Evolutionary conservation across 805 yeast species (phyloP), one percentile per base, ranked within the genome.

Genomic region (Wickerhamiella brachini): DNA sequence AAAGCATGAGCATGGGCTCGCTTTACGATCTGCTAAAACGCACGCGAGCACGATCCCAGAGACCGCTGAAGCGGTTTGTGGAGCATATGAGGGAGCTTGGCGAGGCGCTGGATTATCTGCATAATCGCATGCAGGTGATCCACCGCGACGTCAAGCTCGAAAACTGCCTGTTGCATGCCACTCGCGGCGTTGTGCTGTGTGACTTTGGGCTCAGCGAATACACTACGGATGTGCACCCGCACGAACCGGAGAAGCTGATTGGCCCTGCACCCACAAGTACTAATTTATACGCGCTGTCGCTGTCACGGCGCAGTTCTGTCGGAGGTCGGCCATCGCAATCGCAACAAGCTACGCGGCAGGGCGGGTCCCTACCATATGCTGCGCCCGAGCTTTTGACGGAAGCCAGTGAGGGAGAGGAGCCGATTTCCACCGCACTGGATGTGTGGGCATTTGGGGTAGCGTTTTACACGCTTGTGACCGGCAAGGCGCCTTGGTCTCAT

Each of bases 291-390:
- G 20, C 46, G 13, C 34, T 4, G 9, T 23, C 37, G 37, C 2
- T 44, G 34, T 44, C 46, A 5, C 46, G 46, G 8, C 46, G 46
- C 20, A 23, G 29, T 9, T 44, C 46, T 17, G 24, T 44, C 12
- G 7, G 29, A 21, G 24, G 21, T 3, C 24, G 29, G 20, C 46
- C 20, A 6, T n/a, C 46, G 17, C 26, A 23, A 20, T 44, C 46
- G 6, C 46, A 44, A 12, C 23, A 21, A 18, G 46, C 29, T 21
- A 50, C 60, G 13, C 52, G 54, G 37, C 52, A 81, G 57, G 84
- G 86, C 47, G 97, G 97, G 0, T 88, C 95, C 1, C 70, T 89
- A 31, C 96, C 97, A 0, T 89, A 87, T 64, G 95, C 96, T 0
- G 78, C 95, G 0, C 97, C 97, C 0, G 96, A 89, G 62, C 71